These are phyloP conservation scores for Pythium chondricola DNA, from an alignment of 352 stramenopile genomes.

Conservation along the genomic window DNA sequence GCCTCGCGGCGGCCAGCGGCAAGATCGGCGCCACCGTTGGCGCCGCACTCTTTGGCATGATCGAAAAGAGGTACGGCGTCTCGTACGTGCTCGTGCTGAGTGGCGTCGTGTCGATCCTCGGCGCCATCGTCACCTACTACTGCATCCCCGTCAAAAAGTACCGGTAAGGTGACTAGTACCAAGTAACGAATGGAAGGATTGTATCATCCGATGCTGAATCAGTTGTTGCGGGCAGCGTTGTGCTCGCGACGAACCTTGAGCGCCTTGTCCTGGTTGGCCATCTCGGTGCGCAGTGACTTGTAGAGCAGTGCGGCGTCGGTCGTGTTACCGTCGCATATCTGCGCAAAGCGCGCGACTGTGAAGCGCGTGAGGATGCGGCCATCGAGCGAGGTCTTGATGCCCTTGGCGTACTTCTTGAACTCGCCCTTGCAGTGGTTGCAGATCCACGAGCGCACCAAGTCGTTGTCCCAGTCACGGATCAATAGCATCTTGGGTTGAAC, in stretches of 20 bases:
- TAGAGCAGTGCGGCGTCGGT: constrained; percentile 45
- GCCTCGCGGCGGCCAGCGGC: constrained; percentile 66
- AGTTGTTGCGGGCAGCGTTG: constrained; percentile 32
- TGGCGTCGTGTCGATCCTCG: constrained; percentile 47
- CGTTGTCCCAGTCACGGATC: constrained; percentile 61
- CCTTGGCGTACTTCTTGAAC: constrained; percentile 46
- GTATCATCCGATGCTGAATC: too few species aligned
- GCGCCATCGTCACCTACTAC: constrained; percentile 50
- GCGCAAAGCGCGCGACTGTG: constrained; percentile 48
- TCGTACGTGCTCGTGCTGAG: constrained; percentile 52
- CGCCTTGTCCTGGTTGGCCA: constrained; percentile 39
- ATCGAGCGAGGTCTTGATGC: constrained; percentile 40
- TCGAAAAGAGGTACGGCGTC: constrained; percentile 55
- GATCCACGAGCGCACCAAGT: constrained; percentile 48
- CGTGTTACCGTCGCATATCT: constrained; percentile 61
- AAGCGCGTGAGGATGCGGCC: constrained; percentile 59
- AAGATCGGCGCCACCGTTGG: constrained; percentile 66
- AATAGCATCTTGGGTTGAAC: constrained; percentile 23
- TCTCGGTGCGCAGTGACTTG: constrained; percentile 53
- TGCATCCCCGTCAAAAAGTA: constrained; percentile 56
- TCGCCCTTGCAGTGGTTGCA: constrained; percentile 33
- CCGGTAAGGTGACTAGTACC: too few species aligned
- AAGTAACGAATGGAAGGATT: too few species aligned
- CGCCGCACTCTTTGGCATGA: constrained; percentile 52
- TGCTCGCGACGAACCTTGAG: constrained; percentile 46